Conservation (phyloP, 2,329 filamentous ascomycete genomes). For the Fusarium liriodendri region DNA sequence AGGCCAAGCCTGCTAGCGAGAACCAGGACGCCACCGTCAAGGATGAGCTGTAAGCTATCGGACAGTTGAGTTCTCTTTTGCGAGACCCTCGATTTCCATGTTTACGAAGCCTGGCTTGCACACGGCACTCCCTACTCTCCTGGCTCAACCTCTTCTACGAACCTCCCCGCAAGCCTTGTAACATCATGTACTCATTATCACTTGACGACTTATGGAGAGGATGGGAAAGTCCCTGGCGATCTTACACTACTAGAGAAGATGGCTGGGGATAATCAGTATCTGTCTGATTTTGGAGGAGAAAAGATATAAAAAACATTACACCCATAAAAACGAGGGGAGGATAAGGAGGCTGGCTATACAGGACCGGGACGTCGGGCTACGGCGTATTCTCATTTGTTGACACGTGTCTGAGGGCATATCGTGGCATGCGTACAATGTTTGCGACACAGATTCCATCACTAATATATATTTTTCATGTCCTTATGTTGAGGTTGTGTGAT, state of each 20-base stretch:
- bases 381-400: constrained; percentile 43
- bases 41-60: constrained; percentile 50
- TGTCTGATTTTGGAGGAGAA: constrained; percentile 12
- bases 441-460: constrained; percentile 27
- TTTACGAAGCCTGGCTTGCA: neutral
- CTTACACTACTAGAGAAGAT: constrained; percentile 17
- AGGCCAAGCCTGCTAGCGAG: constrained; percentile 73
- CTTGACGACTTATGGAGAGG: constrained; percentile 42
- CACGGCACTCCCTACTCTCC: neutral
- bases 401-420: constrained; percentile 21
- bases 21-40: constrained; percentile 66
- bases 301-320: constrained; percentile 20
- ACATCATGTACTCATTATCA: constrained; percentile 43
- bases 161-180: constrained; percentile 29
- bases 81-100: neutral
- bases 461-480: constrained; percentile 38
- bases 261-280: constrained; percentile 1
- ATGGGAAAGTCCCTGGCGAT: constrained; percentile 14
- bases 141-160: neutral
- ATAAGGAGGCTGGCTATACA: constrained; percentile 15
- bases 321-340: constrained; percentile 25
- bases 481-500: constrained; percentile 3
- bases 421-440: constrained; percentile 25
- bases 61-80: neutral
- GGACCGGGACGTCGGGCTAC: constrained; percentile 29